These are phyloP conservation scores for Musa beccarii DNA, from an alignment of 176 grass and related monocot genomes.

Conservation along the genomic window DNA sequence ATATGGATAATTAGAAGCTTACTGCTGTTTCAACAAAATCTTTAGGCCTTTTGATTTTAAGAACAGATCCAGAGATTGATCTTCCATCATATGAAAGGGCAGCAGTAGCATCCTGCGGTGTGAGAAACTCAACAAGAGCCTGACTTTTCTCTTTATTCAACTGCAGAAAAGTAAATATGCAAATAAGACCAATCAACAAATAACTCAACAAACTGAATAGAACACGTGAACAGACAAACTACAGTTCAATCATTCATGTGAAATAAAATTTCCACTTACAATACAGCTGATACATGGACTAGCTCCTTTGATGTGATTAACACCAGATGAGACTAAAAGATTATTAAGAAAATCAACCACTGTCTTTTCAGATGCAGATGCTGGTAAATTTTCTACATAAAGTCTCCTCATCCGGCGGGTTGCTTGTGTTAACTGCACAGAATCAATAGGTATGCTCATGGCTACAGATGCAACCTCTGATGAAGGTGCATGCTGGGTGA, in stretches of 20 bases:
- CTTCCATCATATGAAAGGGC: constrained; percentile 89
- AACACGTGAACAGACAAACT: background rate
- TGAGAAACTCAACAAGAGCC: constrained; percentile 93
- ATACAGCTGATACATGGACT: constrained; percentile 83
- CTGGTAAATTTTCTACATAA: constrained; percentile 75
- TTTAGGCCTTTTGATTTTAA: constrained; percentile 86
- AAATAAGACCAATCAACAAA: constrained; percentile 1
- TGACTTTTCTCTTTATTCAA: constrained; percentile 92
- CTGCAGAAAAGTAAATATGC: constrained; percentile 32
- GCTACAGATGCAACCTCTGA: constrained; percentile 26
- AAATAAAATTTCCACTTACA: constrained; percentile 34
- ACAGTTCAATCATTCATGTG: constrained; percentile 4
- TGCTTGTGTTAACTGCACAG: constrained; percentile 86
- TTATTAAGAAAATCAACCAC: constrained; percentile 71
- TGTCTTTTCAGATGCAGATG: constrained; percentile 55
- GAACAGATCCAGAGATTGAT: constrained; percentile 47
- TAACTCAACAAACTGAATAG: background rate
- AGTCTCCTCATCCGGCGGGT: constrained; percentile 65
- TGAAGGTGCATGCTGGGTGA: constrained; percentile 19
- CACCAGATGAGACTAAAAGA: constrained; percentile 46
- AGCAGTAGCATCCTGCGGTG: constrained; percentile 83
- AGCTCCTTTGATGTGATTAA: constrained; percentile 37
- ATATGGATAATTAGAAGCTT: constrained; percentile 33
- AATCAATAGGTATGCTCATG: constrained; percentile 50
- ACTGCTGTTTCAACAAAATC: constrained; percentile 82